Percentiles rank a stretch among this genome's conserved stretches.
phyloP scores from a whole-genome alignment of 352 stramenopile species.

The Hyaloperonospora arabidopsidis region DNA sequence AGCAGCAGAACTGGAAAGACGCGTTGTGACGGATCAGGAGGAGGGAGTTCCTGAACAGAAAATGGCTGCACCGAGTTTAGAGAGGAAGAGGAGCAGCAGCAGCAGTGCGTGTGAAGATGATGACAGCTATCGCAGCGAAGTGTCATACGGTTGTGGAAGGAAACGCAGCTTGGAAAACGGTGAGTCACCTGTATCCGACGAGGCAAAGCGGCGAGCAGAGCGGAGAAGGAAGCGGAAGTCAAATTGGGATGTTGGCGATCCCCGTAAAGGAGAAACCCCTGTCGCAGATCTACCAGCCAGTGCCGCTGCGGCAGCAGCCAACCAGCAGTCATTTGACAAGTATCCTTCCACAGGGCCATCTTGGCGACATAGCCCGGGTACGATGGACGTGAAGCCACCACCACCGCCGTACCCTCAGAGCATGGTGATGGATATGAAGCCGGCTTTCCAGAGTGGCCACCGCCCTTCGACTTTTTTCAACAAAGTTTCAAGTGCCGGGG shows the following conservation, averaged over 20 bases:
- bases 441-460: conserved; percentile 28
- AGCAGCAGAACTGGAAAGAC: conserved; percentile 8
- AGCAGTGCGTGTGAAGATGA: conserved; percentile 20
- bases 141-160: conserved; percentile 21
- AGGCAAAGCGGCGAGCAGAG: conserved; percentile 53
- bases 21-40: conserved; percentile 12
- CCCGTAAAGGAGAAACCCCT: conserved; percentile 36
- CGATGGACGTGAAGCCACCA: conserved; percentile 46
- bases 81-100: conserved; percentile 26
- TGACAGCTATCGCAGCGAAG: conserved; percentile 11
- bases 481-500: conserved; percentile 16
- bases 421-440: conserved; percentile 44
- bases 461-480: conserved; percentile 43
- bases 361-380: conserved; percentile 58
- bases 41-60: conserved; percentile 14
- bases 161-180: conserved; percentile 40
- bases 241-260: conserved; percentile 80
- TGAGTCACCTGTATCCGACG: conserved; percentile 36
- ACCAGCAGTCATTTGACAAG: conserved; percentile 46
- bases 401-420: neutral
- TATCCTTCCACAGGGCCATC: conserved; percentile 44
- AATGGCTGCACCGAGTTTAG: conserved; percentile 7
- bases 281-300: conserved; percentile 25
- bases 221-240: conserved; percentile 60
- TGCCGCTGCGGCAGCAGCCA: conserved; percentile 27